Evolutionary conservation across 2,329 filamentous ascomycete genomes (phyloP), one percentile per base, ranked within the genome.

Genomic region (Trichoderma oligosporum): DNA sequence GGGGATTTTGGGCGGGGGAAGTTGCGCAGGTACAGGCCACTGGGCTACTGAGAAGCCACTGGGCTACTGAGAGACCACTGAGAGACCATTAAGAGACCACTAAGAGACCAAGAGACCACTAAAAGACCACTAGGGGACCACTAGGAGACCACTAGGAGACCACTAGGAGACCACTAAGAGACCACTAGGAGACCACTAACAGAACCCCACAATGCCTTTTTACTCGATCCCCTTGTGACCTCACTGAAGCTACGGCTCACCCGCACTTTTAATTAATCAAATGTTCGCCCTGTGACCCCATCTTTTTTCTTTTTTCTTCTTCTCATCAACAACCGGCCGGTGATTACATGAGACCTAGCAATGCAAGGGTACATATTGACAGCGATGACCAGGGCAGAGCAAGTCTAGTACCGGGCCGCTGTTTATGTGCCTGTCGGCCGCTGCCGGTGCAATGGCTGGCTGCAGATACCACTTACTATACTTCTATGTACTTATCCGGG

Each of bases 1-100:
- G 51, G 51, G 51, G 51, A 16, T 36, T n/a, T 36, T 29, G 51
- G 51, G 39, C n/a, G n/a, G n/a, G 51, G 39, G 12, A 9, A 16
- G 51, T n/a, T 25, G 51, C 51, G 51, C 51, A 55, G 51, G 51
- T 45, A 55, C 51, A 38, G 51, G 51, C 38, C 39, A 33, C 51
- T 35, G 11, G 7, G n/a, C n/a, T n/a, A n/a, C n/a, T n/a, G n/a
- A n/a, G n/a, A n/a, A 25, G 48, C 36, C 18, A 20, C 25, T 16
- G 9, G 22, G 27, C n/a, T 24, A 18, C 33, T 39, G 47, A 8
- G 11, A n/a, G 36, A 24, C 47, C 31, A n/a, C 46, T 49, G 33
- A 20, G n/a, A n/a, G n/a, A 27, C 8, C 49, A 20, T 20, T 33
- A 29, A 14, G 33, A 20, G 18, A 14, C 22, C 11, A 9, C 11